Percentiles rank a stretch among this genome's conserved stretches.
These are phyloP conservation scores for Phytopythium delawarense DNA, from an alignment of 352 stramenopile genomes.

Conservation along the genomic window DNA sequence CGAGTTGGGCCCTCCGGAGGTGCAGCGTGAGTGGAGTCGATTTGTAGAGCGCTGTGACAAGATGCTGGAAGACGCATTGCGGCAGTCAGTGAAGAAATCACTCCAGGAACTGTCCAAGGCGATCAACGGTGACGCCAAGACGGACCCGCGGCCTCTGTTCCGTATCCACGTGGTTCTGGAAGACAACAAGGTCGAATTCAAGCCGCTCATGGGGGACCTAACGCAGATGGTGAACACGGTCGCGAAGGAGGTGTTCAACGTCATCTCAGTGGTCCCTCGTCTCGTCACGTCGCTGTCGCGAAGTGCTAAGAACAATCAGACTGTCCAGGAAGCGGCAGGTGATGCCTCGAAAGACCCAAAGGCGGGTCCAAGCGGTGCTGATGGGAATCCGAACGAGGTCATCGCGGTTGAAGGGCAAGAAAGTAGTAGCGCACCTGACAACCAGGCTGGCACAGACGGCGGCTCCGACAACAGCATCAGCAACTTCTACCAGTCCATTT, in stretches of 20 bases:
- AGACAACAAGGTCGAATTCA: slow-evolving; percentile 91
- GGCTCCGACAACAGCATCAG: slow-evolving; percentile 19
- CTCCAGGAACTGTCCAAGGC: slow-evolving; percentile 92
- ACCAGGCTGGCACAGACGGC: not conserved
- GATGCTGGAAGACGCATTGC: slow-evolving; percentile 87
- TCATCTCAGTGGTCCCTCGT: slow-evolving; percentile 89
- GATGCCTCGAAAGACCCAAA: slow-evolving; percentile 1
- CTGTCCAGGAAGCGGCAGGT: slow-evolving; percentile 8
- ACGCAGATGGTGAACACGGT: slow-evolving; percentile 94
- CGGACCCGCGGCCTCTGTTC: slow-evolving; percentile 89
- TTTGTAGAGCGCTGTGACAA: slow-evolving; percentile 91
- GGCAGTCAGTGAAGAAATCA: slow-evolving; percentile 92
- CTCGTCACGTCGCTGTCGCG: slow-evolving; percentile 55
- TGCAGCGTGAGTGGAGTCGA: slow-evolving; percentile 91
- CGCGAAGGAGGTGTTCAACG: slow-evolving; percentile 94
- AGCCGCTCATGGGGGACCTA: slow-evolving; percentile 92
- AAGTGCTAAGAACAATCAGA: slow-evolving; percentile 20
- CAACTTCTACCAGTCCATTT: slow-evolving; percentile 93
- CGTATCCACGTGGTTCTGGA: slow-evolving; percentile 92
- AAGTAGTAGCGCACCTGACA: not conserved
- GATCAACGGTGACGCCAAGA: slow-evolving; percentile 93
- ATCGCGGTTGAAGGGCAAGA: slow-evolving; percentile 17
- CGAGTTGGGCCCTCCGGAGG: slow-evolving; percentile 77
- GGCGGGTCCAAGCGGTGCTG: not conserved
- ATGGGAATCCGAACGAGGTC: slow-evolving; percentile 9